phyloP scores from a whole-genome alignment of 305 asterid species.

The Fraxinus baroniana region DNA sequence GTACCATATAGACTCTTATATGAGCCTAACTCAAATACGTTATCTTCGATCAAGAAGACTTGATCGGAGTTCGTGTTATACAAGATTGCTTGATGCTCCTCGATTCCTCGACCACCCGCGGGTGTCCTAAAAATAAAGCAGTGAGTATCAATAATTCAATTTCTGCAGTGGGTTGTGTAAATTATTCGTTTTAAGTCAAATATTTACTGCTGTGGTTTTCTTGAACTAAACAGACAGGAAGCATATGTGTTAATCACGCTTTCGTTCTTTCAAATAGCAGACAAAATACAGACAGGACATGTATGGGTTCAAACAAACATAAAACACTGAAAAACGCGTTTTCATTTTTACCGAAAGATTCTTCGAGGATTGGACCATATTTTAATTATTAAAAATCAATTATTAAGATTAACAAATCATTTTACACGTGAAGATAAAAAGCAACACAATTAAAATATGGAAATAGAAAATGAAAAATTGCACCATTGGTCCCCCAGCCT shows the following conservation, averaged over 20 bases:
- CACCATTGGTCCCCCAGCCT: neutral
- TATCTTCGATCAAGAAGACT: neutral
- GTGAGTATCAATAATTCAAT: neutral
- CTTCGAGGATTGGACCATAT: neutral
- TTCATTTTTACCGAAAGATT: neutral
- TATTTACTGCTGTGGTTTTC: constrained; percentile 29
- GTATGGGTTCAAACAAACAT: constrained; percentile 28
- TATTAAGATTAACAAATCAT: neutral
- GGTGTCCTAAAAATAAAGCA: neutral
- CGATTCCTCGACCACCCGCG: neutral
- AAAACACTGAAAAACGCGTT: constrained; percentile 30
- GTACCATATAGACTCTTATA: neutral
- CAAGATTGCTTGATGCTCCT: neutral
- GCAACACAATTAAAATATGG: neutral
- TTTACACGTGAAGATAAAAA: neutral
- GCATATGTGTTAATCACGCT: constrained; percentile 13
- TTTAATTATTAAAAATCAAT: neutral
- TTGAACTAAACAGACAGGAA: neutral
- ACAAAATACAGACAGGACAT: constrained; percentile 24
- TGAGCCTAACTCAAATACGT: neutral
- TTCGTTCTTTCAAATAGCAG: neutral
- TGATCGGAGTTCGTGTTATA: neutral
- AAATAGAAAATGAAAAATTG: neutral
- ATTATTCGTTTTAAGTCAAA: constrained; percentile 27
- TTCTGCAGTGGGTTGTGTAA: neutral